Conservation (phyloP, 768 basidiomycete genomes). For the Russula vinacea region DNA sequence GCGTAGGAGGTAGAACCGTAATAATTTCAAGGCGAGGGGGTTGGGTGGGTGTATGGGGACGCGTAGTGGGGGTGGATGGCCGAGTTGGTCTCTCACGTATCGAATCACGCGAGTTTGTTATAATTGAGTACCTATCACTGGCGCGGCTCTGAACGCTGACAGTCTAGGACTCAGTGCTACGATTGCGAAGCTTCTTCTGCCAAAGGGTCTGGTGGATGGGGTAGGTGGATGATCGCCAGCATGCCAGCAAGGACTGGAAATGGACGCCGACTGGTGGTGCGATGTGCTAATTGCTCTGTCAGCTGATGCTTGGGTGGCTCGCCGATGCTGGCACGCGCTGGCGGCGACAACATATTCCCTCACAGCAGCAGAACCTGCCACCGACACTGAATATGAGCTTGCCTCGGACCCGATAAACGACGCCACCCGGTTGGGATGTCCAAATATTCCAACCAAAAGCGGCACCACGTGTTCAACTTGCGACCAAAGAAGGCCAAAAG, state of each 20-base stretch:
- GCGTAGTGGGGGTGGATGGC: background rate
- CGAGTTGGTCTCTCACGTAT: background rate
- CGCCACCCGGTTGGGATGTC: background rate
- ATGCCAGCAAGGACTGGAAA: no score
- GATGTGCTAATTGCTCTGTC: no score
- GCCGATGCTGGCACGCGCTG: slow-evolving; percentile 13
- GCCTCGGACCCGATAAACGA: background rate
- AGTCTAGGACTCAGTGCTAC: no score
- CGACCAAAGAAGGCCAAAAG: slow-evolving; percentile 10
- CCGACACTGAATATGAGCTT: background rate
- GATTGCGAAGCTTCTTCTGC: no score
- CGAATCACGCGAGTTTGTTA: slow-evolving; percentile 10
- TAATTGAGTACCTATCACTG: slow-evolving; percentile 8
- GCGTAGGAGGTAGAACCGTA: no score
- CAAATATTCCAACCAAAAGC: background rate
- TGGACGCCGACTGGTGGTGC: no score
- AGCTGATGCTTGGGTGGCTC: background rate
- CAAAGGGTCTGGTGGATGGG: no score
- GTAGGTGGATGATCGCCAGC: no score
- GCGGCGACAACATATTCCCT: slow-evolving; percentile 10
- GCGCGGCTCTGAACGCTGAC: background rate
- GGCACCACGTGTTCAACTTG: slow-evolving; percentile 1
- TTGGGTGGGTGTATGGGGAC: background rate
- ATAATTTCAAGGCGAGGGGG: background rate
- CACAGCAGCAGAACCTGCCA: background rate